These are phyloP conservation scores for Nepenthes mirabilis DNA, from an alignment of 148 eudicot genomes.

Conservation along the genomic window DNA sequence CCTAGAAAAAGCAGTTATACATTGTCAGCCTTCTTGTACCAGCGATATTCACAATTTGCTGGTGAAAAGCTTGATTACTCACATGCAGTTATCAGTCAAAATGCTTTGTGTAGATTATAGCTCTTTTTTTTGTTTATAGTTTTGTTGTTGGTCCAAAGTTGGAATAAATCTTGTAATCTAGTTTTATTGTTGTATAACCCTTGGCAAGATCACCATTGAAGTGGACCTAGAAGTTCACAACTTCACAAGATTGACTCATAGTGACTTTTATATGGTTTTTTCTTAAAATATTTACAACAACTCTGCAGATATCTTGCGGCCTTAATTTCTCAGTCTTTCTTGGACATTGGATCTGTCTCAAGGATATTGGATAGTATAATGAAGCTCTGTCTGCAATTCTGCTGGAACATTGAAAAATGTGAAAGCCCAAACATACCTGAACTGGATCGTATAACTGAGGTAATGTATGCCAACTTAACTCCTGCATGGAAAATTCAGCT, in stretches of 20 bases:
- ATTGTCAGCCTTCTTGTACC: too few species aligned
- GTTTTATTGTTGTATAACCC: too few species aligned
- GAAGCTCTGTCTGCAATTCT: constrained; percentile 86
- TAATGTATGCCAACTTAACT: constrained; percentile 10
- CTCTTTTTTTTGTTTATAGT: too few species aligned
- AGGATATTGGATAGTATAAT: constrained; percentile 92
- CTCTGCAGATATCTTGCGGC: constrained; percentile 88
- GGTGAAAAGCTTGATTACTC: too few species aligned
- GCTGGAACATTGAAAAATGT: constrained; percentile 91
- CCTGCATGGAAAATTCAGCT: neutral
- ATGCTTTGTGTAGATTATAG: neutral
- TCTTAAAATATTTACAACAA: neutral
- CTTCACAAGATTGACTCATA: too few species aligned
- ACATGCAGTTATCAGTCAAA: too few species aligned
- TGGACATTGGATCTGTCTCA: constrained; percentile 97
- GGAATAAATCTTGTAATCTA: too few species aligned
- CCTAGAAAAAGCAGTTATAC: too few species aligned
- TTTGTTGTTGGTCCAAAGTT: too few species aligned
- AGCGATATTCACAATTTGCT: too few species aligned
- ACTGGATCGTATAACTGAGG: constrained; percentile 92
- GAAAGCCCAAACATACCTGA: constrained; percentile 58
- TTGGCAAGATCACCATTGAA: too few species aligned
- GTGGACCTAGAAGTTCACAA: too few species aligned
- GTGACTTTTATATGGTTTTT: neutral
- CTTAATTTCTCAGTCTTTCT: constrained; percentile 89